Percentiles rank a stretch among this genome's conserved stretches.
These are phyloP conservation scores for Clitopilus hobsonii DNA, from an alignment of 768 basidiomycete genomes.

Conservation along the genomic window DNA sequence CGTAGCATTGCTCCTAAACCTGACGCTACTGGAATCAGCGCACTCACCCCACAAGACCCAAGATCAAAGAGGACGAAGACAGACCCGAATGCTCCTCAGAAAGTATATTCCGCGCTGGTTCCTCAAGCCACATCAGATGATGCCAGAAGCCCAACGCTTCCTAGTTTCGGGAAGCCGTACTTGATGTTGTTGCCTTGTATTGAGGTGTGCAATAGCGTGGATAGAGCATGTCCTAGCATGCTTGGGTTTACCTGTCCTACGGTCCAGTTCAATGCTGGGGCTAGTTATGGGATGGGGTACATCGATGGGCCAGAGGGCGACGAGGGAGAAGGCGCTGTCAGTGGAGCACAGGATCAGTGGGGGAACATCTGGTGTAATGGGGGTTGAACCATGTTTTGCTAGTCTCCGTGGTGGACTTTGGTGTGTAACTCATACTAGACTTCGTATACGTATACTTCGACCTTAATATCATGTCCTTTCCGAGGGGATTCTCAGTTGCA, in stretches of 20 bases:
- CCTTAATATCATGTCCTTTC: too few relatives aligned
- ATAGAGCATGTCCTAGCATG: conserved; percentile 74
- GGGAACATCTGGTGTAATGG: conserved; percentile 78
- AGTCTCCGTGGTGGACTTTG: not conserved
- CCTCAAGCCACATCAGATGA: conserved; percentile 34
- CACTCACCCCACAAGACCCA: conserved; percentile 16
- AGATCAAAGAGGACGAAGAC: not conserved
- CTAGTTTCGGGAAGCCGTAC: conserved; percentile 43
- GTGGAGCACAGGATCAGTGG: conserved; percentile 56
- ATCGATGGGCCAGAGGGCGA: conserved; percentile 52
- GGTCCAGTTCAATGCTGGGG: conserved; percentile 52
- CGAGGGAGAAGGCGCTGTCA: conserved; percentile 45
- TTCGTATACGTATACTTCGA: too few relatives aligned
- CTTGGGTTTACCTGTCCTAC: conserved; percentile 68
- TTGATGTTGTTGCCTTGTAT: conserved; percentile 71
- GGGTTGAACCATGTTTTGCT: conserved; percentile 10
- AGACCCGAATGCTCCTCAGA: conserved; percentile 14
- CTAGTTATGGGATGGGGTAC: conserved; percentile 75
- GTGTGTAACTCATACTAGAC: not conserved
- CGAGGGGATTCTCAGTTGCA: too few relatives aligned
- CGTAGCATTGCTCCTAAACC: conserved; percentile 26
- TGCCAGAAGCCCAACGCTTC: conserved; percentile 43
- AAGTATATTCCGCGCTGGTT: conserved; percentile 46
- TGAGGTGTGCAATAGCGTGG: conserved; percentile 69
- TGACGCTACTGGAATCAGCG: conserved; percentile 25